Evolutionary conservation across 169 alveolate genomes (phyloP).

Genomic region (Prorocentrum cordatum): DNA sequence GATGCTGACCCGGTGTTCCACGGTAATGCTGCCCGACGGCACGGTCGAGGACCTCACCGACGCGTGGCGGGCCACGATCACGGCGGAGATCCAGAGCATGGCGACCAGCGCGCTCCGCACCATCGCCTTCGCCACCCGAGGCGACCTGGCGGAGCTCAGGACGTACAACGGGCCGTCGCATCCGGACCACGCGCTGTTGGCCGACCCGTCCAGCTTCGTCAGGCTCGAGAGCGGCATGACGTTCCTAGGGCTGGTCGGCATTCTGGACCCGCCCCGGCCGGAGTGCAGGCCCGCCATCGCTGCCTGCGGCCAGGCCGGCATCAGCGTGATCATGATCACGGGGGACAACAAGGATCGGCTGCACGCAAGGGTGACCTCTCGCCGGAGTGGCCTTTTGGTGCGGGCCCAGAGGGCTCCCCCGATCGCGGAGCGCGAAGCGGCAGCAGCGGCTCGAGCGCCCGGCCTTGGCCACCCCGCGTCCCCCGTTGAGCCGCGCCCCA

Average conservation of each 20-base stretch:
- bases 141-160: no score
- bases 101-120: conserved; percentile 45
- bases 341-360: conserved; percentile 95
- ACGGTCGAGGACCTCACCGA: conserved; percentile 1
- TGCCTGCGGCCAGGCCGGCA: conserved; percentile 15
- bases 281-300: conserved; percentile 84
- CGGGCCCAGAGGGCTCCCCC: no score
- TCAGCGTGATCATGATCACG: conserved; percentile 95
- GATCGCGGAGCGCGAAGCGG: no score
- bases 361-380: no score
- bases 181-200: no score
- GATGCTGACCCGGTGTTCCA: conserved; percentile 82
- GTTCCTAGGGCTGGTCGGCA: conserved; percentile 90
- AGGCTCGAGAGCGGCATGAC: conserved; percentile 81
- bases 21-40: conserved; percentile 43
- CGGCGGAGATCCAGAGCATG: neutral
- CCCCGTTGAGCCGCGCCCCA: no score
- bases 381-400: no score
- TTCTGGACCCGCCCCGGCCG: conserved; percentile 97
- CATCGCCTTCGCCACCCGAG: no score
- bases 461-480: no score
- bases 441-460: no score
- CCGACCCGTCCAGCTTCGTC: no score
- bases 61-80: conserved; percentile 12
- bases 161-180: no score